These are phyloP conservation scores for Angophora floribunda DNA, from an alignment of 345 rosid genomes.

Conservation along the genomic window DNA sequence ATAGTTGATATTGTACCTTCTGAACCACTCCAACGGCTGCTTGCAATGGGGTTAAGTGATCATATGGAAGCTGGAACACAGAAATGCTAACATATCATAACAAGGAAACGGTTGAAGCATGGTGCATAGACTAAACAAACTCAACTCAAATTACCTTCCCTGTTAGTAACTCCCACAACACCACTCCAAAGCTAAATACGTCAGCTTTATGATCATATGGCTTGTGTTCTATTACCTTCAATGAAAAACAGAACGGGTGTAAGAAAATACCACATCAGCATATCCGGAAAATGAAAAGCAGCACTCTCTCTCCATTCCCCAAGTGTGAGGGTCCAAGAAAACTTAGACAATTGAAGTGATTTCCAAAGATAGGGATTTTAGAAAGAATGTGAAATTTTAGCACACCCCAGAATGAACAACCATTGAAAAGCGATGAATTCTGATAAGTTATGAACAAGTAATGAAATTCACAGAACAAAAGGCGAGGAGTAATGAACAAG, in stretches of 20 bases:
- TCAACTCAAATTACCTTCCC: slow-evolving; percentile 56
- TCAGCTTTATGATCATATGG: slow-evolving; percentile 99
- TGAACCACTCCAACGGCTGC: slow-evolving; percentile 99
- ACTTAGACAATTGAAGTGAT: not conserved
- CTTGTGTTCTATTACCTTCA: slow-evolving; percentile 91
- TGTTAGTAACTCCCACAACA: slow-evolving; percentile 87
- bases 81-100: not conserved
- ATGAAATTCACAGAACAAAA: not conserved
- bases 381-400: not conserved
- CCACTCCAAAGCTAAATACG: slow-evolving; percentile 84
- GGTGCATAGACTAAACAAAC: not conserved
- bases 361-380: not conserved
- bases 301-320: not conserved
- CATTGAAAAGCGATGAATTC: not conserved
- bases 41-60: slow-evolving; percentile 86
- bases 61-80: slow-evolving; percentile 80
- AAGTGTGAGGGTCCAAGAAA: not conserved
- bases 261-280: not conserved
- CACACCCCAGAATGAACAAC: not conserved
- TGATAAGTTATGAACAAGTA: not conserved
- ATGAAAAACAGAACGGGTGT: not conserved
- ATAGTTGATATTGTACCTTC: slow-evolving; percentile 37
- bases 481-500: not conserved
- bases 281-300: not conserved
- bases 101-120: not conserved